Conservation (phyloP, 257 asterid genomes). For the Voacanga thouarsii region DNA sequence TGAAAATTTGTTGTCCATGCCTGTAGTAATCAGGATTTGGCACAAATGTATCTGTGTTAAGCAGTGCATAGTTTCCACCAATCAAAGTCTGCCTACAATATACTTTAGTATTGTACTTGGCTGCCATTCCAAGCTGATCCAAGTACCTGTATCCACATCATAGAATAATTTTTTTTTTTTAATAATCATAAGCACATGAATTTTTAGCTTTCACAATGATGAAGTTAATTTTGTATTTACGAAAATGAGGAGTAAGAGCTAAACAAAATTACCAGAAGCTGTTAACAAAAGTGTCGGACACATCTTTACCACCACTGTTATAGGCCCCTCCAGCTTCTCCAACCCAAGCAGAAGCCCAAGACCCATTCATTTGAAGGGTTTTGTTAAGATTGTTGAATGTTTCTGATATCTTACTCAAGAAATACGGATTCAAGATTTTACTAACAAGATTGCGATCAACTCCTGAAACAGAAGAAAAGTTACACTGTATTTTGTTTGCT, state of each 20-base stretch:
- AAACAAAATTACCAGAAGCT: constrained; percentile 67
- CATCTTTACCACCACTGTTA: constrained; percentile 66
- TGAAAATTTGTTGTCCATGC: constrained; percentile 17
- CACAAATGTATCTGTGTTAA: constrained; percentile 53
- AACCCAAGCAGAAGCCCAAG: constrained; percentile 95
- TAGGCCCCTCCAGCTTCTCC: constrained; percentile 94
- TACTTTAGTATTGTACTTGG: constrained; percentile 65
- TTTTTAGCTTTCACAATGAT: not conserved
- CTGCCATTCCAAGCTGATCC: constrained; percentile 99
- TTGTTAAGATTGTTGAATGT: constrained; percentile 44
- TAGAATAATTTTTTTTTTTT: not conserved
- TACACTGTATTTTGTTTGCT: not conserved
- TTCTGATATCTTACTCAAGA: constrained; percentile 48
- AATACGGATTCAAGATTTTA: constrained; percentile 62
- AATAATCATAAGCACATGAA: not conserved
- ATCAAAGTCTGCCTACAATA: constrained; percentile 84
- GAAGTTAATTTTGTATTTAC: not conserved
- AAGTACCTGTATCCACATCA: constrained; percentile 58
- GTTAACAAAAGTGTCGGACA: constrained; percentile 71
- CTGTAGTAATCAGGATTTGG: constrained; percentile 98
- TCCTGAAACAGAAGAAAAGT: constrained; percentile 48
- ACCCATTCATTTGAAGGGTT: constrained; percentile 54
- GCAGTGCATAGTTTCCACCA: constrained; percentile 93
- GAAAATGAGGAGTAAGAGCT: not conserved
- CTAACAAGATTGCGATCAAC: constrained; percentile 50